These are phyloP conservation scores for Hirsutella thompsonii DNA, from an alignment of 2,329 filamentous ascomycete species.

Conservation along the genomic window DNA sequence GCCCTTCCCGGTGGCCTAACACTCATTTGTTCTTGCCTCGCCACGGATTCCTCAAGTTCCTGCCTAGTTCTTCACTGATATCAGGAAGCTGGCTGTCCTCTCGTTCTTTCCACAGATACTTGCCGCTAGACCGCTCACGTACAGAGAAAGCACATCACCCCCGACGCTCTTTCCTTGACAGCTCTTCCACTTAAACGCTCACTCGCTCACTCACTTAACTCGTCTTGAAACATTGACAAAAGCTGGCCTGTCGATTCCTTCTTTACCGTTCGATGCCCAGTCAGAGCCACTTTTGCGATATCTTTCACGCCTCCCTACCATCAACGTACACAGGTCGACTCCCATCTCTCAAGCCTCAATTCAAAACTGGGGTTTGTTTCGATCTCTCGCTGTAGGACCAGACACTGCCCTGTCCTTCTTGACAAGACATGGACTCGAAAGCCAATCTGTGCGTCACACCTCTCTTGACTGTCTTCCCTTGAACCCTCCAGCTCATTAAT, in stretches of 20 bases:
- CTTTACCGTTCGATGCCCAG: too few species aligned
- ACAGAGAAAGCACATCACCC: background rate
- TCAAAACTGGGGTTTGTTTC: too few species aligned
- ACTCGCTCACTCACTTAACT: background rate
- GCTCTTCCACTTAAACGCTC: background rate
- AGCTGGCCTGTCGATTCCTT: background rate
- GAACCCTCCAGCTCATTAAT: background rate
- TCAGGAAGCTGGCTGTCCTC: background rate
- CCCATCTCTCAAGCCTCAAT: too few species aligned
- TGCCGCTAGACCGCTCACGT: background rate
- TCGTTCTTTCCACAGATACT: background rate
- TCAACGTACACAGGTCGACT: too few species aligned
- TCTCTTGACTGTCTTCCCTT: background rate
- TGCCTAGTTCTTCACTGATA: background rate
- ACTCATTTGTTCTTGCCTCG: constrained; percentile 1
- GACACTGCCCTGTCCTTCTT: background rate
- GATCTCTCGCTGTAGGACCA: background rate
- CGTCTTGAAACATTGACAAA: background rate
- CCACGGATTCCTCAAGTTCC: background rate
- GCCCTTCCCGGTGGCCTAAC: constrained; percentile 1
- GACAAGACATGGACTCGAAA: background rate
- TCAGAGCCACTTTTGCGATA: too few species aligned
- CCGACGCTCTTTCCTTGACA: background rate
- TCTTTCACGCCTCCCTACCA: too few species aligned
- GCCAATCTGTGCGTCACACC: background rate